Conservation (phyloP, 2,329 filamentous ascomycete species). For the Fusarium oxysporum region DNA sequence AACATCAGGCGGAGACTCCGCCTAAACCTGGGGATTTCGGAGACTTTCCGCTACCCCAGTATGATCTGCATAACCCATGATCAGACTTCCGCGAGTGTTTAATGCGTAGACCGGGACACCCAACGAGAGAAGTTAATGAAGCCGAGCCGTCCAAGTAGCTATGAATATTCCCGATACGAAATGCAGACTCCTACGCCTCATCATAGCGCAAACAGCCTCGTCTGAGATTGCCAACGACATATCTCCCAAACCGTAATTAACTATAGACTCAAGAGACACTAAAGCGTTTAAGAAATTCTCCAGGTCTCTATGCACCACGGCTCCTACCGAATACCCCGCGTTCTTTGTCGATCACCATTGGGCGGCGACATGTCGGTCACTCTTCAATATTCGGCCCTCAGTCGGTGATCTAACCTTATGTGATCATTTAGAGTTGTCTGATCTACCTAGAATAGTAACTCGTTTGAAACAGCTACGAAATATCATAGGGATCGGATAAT, state of each 20-base stretch:
- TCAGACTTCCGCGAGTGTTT: background rate
- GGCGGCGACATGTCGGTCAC: conserved; percentile 21
- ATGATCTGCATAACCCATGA: background rate
- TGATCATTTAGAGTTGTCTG: background rate
- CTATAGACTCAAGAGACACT: background rate
- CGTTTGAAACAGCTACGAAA: rapidly evolving
- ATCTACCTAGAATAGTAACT: background rate
- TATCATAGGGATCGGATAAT: rapidly evolving
- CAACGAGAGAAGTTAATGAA: rapidly evolving
- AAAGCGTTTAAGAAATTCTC: background rate
- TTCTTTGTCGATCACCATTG: background rate
- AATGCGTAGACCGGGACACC: background rate
- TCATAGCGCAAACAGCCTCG: rapidly evolving
- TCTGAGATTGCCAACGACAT: no score
- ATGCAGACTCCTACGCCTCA: background rate
- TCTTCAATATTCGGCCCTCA: conserved; percentile 19
- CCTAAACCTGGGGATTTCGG: background rate
- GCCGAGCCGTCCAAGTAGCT: rapidly evolving
- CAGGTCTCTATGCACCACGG: background rate
- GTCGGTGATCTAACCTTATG: conserved; percentile 9
- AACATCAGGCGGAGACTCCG: conserved; percentile 19
- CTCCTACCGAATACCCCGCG: background rate
- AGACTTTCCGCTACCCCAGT: conserved; percentile 2
- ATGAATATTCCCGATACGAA: rapidly evolving
- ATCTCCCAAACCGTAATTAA: background rate